Evolutionary conservation across 371 early-diverging fungal genomes (phyloP).

Genomic region (Circinella minor): DNA sequence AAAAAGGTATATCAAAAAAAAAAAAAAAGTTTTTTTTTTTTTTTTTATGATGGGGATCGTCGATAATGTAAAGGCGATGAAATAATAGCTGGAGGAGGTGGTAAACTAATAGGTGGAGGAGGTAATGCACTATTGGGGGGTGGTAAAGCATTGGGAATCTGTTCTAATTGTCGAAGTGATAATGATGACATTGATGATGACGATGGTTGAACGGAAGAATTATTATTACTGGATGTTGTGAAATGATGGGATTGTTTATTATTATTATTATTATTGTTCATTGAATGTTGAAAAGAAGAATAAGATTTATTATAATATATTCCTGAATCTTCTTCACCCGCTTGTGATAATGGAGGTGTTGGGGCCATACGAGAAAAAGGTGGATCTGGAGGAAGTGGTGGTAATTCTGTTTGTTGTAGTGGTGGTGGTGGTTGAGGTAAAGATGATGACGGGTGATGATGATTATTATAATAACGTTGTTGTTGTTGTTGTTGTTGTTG

Average conservation of each 20-base stretch:
- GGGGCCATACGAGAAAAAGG: background rate
- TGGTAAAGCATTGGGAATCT: slow-evolving; percentile 26
- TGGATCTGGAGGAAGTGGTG: slow-evolving; percentile 1
- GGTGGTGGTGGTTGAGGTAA: slow-evolving; percentile 6
- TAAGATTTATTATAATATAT: background rate
- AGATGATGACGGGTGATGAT: slow-evolving; percentile 4
- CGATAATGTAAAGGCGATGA: slow-evolving; percentile 4
- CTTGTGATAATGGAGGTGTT: slow-evolving; percentile 2
- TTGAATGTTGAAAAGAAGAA: background rate
- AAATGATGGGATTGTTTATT: background rate
- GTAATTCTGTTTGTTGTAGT: slow-evolving; percentile 4
- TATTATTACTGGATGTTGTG: slow-evolving; percentile 12
- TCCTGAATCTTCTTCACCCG: slow-evolving; percentile 1
- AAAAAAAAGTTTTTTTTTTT: background rate
- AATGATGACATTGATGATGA: background rate
- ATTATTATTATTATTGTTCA: background rate
- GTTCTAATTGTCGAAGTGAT: slow-evolving; percentile 7
- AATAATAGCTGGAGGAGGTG: slow-evolving; percentile 22
- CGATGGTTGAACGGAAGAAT: background rate
- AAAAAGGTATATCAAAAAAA: slow-evolving; percentile 3
- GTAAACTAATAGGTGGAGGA: slow-evolving; percentile 33
- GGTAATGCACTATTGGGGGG: slow-evolving; percentile 32
- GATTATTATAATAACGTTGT: background rate
- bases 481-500: background rate
- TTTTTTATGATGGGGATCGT: background rate